Percentiles rank a stretch among this genome's conserved stretches.
Conservation (phyloP, 2,329 filamentous ascomycete species). For the Stachybotrys chlorohalonatus region DNA sequence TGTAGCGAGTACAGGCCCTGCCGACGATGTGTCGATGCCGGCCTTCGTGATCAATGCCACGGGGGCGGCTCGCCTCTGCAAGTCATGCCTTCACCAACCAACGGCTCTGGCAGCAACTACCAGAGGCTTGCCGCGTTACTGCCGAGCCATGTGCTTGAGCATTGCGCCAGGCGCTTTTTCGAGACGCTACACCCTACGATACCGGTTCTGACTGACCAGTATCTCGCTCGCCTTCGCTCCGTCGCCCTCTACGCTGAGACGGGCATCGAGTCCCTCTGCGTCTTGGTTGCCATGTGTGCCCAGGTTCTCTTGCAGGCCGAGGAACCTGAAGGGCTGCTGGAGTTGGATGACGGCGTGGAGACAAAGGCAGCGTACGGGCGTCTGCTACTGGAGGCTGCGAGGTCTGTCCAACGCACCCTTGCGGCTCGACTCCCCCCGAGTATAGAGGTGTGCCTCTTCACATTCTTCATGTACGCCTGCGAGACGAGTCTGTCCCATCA, state of each 20-base stretch:
- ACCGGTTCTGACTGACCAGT: slow-evolving; percentile 29
- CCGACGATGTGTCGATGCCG: slow-evolving; percentile 30
- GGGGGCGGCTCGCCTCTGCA: slow-evolving; percentile 3
- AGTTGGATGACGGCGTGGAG: slow-evolving; percentile 22
- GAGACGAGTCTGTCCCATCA: slow-evolving; percentile 32
- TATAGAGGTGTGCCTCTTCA: slow-evolving; percentile 28
- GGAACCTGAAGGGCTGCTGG: slow-evolving; percentile 19
- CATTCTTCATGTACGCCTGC: slow-evolving; percentile 36
- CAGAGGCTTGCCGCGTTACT: slow-evolving; percentile 23
- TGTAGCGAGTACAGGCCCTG: slow-evolving; percentile 36
- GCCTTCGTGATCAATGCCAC: slow-evolving; percentile 28
- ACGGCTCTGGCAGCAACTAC: slow-evolving; percentile 4
- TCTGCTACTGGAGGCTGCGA: slow-evolving; percentile 25
- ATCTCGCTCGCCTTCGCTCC: slow-evolving; percentile 20
- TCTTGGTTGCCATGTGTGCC: slow-evolving; percentile 28
- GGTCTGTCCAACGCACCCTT: slow-evolving; percentile 23
- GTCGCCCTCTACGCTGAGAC: slow-evolving; percentile 12
- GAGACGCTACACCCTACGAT: slow-evolving; percentile 30
- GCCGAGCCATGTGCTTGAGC: slow-evolving; percentile 21
- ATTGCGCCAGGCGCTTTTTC: slow-evolving; percentile 31
- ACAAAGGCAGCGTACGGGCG: slow-evolving; percentile 27
- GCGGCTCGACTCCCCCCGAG: slow-evolving; percentile 23
- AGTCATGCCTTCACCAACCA: background rate
- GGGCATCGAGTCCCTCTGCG: slow-evolving; percentile 24
- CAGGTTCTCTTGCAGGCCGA: slow-evolving; percentile 33